Evolutionary conservation across 2,329 filamentous ascomycete species (phyloP).

Genomic region (Claviceps maximensis): DNA sequence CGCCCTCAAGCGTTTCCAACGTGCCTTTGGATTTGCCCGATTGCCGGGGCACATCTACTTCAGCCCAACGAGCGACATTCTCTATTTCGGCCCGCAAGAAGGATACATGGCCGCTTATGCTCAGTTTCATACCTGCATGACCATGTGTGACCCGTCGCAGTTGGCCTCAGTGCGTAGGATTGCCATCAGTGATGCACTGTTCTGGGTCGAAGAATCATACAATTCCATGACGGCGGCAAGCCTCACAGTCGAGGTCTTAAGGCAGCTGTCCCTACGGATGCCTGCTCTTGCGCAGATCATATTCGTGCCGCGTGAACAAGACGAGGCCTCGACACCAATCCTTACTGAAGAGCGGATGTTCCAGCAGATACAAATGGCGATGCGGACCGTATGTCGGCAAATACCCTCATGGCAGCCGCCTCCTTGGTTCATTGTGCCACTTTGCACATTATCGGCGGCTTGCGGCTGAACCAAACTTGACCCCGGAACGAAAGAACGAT

Average conservation of each 20-base stretch:
- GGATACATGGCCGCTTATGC: slow-evolving; percentile 32
- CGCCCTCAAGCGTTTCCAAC: slow-evolving; percentile 26
- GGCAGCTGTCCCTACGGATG: slow-evolving; percentile 24
- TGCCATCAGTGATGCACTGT: slow-evolving; percentile 32
- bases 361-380: slow-evolving; percentile 23
- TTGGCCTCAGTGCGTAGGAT: slow-evolving; percentile 27
- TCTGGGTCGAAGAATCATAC: slow-evolving; percentile 24
- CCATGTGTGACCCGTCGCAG: slow-evolving; percentile 27
- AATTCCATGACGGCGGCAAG: slow-evolving; percentile 25
- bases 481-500: not conserved
- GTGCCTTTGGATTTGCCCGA: slow-evolving; percentile 28
- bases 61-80: slow-evolving; percentile 26
- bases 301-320: slow-evolving; percentile 29
- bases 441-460: slow-evolving; percentile 1
- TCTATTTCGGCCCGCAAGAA: slow-evolving; percentile 33
- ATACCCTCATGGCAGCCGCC: slow-evolving; percentile 21
- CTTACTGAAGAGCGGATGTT: slow-evolving; percentile 22
- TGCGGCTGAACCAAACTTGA: slow-evolving; percentile 2
- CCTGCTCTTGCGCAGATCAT: slow-evolving; percentile 27
- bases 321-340: slow-evolving; percentile 16
- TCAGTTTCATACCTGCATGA: slow-evolving; percentile 31
- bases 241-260: slow-evolving; percentile 27
- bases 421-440: slow-evolving; percentile 24
- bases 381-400: slow-evolving; percentile 18
- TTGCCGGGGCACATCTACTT: slow-evolving; percentile 29